A percentile compares a stretch with the other conserved stretches of the same genome.
phyloP scores from a whole-genome alignment of 305 asterid species.

The Fraxinus ornus region DNA sequence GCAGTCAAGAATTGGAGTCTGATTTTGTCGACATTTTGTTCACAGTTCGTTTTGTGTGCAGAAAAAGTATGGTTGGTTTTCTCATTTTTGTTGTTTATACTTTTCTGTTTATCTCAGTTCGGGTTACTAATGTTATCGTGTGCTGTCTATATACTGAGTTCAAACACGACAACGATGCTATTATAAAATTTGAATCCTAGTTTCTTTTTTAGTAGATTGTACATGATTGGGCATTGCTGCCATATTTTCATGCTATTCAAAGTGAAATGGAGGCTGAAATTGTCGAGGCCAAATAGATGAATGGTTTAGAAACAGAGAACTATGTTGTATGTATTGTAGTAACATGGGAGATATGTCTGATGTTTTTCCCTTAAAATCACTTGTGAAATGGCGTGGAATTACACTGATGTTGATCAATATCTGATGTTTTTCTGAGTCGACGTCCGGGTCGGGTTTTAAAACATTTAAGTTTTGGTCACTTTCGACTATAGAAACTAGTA shows the following conservation, averaged over 20 bases:
- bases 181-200: background rate
- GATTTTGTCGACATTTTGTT: background rate
- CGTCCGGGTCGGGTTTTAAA: background rate
- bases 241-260: background rate
- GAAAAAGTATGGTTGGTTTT: conserved; percentile 21
- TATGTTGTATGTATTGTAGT: background rate
- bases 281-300: background rate
- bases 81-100: background rate
- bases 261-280: background rate
- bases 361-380: background rate
- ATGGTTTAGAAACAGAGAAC: background rate
- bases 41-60: conserved; percentile 4
- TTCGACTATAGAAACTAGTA: background rate
- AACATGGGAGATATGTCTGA: background rate
- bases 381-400: background rate
- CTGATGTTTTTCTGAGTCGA: background rate
- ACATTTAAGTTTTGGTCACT: background rate
- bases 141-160: background rate
- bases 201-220: background rate
- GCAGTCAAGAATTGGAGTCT: background rate
- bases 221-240: background rate
- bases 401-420: background rate
- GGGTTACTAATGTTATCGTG: background rate
- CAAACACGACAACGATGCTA: background rate
- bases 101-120: background rate